phyloP scores from a whole-genome alignment of 805 yeast species.

The Ogataea populi-albae region DNA sequence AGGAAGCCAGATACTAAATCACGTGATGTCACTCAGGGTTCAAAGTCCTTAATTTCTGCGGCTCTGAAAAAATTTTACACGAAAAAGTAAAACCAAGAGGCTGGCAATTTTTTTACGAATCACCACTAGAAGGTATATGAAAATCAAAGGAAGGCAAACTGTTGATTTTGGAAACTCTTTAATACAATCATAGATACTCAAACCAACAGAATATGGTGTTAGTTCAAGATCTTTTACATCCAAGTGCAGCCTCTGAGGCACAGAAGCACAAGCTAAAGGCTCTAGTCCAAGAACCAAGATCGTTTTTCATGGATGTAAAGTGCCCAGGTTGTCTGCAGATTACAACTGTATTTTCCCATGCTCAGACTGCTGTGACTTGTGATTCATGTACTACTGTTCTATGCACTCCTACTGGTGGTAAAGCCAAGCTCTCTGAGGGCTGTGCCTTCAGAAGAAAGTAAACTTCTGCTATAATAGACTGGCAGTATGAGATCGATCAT shows the following conservation, averaged over 20 bases:
- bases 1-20: conserved; percentile 1
- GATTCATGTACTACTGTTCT: conserved; percentile 97
- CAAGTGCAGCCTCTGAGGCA: conserved; percentile 95
- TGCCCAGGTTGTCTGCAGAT: conserved; percentile 99
- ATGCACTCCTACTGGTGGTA: conserved; percentile 99
- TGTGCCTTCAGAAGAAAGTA: conserved; percentile 99
- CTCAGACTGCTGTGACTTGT: conserved; percentile 99
- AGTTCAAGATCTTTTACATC: conserved; percentile 99
- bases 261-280: conserved; percentile 96
- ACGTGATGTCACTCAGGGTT: conserved; percentile 6
- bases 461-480: no score
- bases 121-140: no score
- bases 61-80: conserved; percentile 9
- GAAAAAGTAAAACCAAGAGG: not conserved
- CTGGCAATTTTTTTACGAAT: no score
- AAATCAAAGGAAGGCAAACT: no score
- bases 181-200: no score
- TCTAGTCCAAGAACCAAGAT: conserved; percentile 97
- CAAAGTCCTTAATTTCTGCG: conserved; percentile 3
- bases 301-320: conserved; percentile 99
- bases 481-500: no score
- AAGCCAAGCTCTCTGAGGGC: conserved; percentile 99
- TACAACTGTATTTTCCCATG: conserved; percentile 99
- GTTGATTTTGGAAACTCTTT: no score
- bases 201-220: conserved; percentile 56